Evolutionary conservation across 1,284 basidiomycete species (phyloP).

Genomic region (Ceratobasidium sp.): DNA sequence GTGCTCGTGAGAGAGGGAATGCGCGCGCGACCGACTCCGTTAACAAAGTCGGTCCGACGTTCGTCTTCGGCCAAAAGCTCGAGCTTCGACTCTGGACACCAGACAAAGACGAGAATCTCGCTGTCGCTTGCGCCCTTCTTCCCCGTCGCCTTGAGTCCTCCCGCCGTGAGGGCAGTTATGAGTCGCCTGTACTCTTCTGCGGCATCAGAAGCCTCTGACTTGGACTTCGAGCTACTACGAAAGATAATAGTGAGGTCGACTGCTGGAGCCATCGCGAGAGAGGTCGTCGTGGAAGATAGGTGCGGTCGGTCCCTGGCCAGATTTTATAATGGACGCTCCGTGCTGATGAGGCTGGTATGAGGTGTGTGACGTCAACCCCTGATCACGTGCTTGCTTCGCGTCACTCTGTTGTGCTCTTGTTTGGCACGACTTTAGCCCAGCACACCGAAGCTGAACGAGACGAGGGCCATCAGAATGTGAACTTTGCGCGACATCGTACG

Average conservation of each 20-base stretch:
- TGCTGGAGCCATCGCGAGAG: conserved; percentile 56
- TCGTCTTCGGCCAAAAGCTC: conserved; percentile 76
- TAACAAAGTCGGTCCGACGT: conserved; percentile 69
- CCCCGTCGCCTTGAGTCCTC: conserved; percentile 75
- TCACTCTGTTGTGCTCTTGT: no score
- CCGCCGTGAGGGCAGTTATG: conserved; percentile 67
- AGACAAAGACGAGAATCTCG: conserved; percentile 82
- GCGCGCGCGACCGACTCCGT: conserved; percentile 67
- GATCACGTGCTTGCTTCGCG: neutral
- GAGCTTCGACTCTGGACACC: conserved; percentile 72
- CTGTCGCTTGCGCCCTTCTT: conserved; percentile 77
- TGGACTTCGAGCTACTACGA: conserved; percentile 64
- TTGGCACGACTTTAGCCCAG: no score
- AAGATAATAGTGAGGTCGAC: conserved; percentile 80
- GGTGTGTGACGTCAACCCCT: conserved; percentile 21
- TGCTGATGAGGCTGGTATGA: neutral
- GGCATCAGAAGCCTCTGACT: conserved; percentile 69
- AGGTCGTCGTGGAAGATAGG: neutral
- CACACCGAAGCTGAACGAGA: no score
- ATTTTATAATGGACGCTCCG: conserved; percentile 7
- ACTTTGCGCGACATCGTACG: no score
- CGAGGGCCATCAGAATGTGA: no score
- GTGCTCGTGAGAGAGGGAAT: conserved; percentile 58
- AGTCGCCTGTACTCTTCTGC: conserved; percentile 74
- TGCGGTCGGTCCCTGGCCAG: no score